Evolutionary conservation across 148 eudicot species (phyloP), one percentile per base, ranked within the genome.

Genomic region (Rhododendron molle): DNA sequence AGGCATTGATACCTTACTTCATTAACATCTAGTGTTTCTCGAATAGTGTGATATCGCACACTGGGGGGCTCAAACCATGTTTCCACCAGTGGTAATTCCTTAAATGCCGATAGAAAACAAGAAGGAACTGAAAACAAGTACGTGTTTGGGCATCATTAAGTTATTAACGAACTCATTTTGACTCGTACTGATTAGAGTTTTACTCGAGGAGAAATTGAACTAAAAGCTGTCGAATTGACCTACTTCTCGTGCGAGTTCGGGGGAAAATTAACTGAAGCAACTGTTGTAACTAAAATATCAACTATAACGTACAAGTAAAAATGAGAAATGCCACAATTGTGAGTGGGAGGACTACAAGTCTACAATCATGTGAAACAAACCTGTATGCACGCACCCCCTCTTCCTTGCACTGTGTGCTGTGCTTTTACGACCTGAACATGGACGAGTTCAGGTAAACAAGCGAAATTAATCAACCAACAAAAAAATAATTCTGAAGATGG

Each of bases 351-450:
- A 44, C 40, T 28, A 28, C 16, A 71, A 69, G 20, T 30, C 76
- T 14, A 13, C 2, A 71, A 71, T 32, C 20, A 30, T 30, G 28
- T 71, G 2, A 88, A 74, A 80, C 84, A 74, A 62, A 94, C 98
- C 98, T 96, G 99, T 88, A 94, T 95, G 40, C 94, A 90, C 12
- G 99, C 98, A 49, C 97, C 99, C 79, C 97, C 97, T 78, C 98
- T 91, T 78, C 99, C 99, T 58, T 95, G 99, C 54, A 94, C 95
- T 30, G 95, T 91, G 81, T 96, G 99, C 72, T 93, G 93, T 54
- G 97, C 97, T 89, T 95, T 96, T 3, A 96, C 36, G 38, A 96
- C 98, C 98, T 96, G 86, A 85, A 47, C 77, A 38, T 50, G 28
- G 60, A 86, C 40, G 74, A 1, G 62, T 15, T 77, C 9, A 58